Conservation (phyloP, 2,329 filamentous ascomycete genomes). For the Trichoderma pleuroti region DNA sequence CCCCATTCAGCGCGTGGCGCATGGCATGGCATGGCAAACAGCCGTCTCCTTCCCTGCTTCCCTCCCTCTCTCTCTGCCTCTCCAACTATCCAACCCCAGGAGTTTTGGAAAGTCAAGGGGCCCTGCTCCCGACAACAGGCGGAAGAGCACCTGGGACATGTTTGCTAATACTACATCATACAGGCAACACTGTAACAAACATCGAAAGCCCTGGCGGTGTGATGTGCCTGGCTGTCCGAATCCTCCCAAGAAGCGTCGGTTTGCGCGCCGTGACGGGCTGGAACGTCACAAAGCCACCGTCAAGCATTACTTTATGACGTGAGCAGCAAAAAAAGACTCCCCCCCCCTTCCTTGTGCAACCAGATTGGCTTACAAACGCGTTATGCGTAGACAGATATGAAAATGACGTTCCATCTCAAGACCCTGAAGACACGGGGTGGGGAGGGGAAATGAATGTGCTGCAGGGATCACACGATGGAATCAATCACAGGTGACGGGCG, state of each 20-base stretch:
- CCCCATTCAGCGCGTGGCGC: not conserved
- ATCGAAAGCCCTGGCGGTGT: slow-evolving; percentile 42
- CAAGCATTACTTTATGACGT: slow-evolving; percentile 35
- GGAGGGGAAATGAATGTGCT: not conserved
- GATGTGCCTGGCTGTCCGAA: slow-evolving; percentile 39
- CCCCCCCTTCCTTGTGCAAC: not conserved
- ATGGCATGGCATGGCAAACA: not conserved
- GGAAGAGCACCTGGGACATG: not conserved
- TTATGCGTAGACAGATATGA: not conserved
- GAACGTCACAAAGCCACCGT: slow-evolving; percentile 40
- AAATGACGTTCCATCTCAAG: not conserved
- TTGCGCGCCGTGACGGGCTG: slow-evolving; percentile 41
- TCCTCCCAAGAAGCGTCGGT: slow-evolving; percentile 39
- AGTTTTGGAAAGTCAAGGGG: not conserved
- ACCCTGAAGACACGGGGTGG: not conserved
- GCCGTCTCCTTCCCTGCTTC: not conserved
- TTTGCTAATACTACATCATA: slow-evolving; percentile 15
- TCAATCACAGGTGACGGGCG: not conserved
- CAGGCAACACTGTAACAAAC: slow-evolving; percentile 44
- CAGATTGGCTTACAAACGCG: not conserved
- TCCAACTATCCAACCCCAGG: not conserved
- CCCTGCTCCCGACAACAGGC: not conserved
- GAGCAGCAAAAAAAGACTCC: slow-evolving; percentile 15
- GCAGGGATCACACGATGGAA: not conserved
- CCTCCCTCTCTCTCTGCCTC: no score